These are phyloP conservation scores for Tardiomyces digboiensis DNA, from an alignment of 1,139 yeast genomes.

Conservation along the genomic window DNA sequence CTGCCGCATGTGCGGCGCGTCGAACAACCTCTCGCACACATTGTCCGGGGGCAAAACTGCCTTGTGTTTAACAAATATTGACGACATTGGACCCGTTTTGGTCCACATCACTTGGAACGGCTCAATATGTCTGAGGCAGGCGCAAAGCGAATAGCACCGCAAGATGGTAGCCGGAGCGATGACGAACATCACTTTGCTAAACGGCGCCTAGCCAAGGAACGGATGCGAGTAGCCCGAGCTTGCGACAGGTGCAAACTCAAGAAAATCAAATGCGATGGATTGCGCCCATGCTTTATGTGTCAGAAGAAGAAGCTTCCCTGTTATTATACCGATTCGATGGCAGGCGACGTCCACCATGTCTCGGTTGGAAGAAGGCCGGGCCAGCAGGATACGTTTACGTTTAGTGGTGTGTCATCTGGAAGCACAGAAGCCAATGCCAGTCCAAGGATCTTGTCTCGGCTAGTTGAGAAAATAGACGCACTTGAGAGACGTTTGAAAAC, in stretches of 20 bases:
- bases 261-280: slow-evolving; percentile 55
- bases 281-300: slow-evolving; percentile 46
- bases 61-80: too few relatives aligned
- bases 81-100: too few relatives aligned
- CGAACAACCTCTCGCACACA: too few relatives aligned
- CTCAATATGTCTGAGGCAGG: too few relatives aligned
- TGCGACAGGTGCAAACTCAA: slow-evolving; percentile 53
- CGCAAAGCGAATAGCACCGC: too few relatives aligned
- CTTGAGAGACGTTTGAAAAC: background rate
- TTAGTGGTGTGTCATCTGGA: background rate
- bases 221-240: slow-evolving; percentile 46
- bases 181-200: background rate
- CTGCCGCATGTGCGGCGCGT: too few relatives aligned
- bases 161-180: background rate
- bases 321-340: slow-evolving; percentile 14
- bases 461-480: background rate
- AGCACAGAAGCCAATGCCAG: too few relatives aligned
- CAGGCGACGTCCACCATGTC: background rate
- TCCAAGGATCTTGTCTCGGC: background rate
- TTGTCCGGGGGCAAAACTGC: too few relatives aligned
- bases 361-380: too few relatives aligned
- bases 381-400: background rate
- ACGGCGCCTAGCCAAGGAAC: background rate
- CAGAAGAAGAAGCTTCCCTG: slow-evolving; percentile 37
- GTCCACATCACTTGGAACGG: too few relatives aligned